phyloP scores from a whole-genome alignment of 257 asterid species.

The Cruciata laevipes region DNA sequence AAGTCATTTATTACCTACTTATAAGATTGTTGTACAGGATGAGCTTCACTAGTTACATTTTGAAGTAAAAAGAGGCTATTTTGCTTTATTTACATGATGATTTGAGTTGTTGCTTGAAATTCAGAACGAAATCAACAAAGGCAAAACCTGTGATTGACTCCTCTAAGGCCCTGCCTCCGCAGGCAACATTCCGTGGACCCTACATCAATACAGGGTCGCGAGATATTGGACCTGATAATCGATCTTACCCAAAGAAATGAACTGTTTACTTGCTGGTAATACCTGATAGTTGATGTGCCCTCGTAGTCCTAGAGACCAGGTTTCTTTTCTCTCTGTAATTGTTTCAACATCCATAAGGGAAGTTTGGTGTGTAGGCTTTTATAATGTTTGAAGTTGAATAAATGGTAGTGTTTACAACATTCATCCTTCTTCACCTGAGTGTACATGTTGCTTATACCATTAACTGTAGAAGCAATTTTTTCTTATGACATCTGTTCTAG shows the following conservation, averaged over 20 bases:
- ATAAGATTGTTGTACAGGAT: too few relatives aligned
- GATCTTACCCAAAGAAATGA: conserved; percentile 58
- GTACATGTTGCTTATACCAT: too few relatives aligned
- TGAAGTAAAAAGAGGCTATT: neutral
- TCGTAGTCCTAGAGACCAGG: neutral
- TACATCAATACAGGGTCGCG: conserved; percentile 91
- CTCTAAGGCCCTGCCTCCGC: conserved; percentile 91
- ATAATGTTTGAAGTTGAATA: neutral
- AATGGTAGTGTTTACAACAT: neutral
- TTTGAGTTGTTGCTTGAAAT: neutral
- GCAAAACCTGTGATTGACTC: conserved; percentile 74
- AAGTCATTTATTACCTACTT: neutral
- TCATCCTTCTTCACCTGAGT: neutral
- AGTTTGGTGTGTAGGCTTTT: neutral
- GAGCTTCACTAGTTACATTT: neutral
- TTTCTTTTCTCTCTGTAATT: neutral
- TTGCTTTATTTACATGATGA: conserved; percentile 6
- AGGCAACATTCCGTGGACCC: conserved; percentile 95
- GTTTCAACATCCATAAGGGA: too few relatives aligned
- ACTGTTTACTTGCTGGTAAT: neutral
- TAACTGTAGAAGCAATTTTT: too few relatives aligned
- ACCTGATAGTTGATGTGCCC: neutral
- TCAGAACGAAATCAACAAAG: conserved; percentile 63
- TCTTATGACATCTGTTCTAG: too few relatives aligned
- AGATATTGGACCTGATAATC: conserved; percentile 80